Evolutionary conservation across 306 rosid genomes (phyloP).

Genomic region (Astragalus membranaceus): DNA sequence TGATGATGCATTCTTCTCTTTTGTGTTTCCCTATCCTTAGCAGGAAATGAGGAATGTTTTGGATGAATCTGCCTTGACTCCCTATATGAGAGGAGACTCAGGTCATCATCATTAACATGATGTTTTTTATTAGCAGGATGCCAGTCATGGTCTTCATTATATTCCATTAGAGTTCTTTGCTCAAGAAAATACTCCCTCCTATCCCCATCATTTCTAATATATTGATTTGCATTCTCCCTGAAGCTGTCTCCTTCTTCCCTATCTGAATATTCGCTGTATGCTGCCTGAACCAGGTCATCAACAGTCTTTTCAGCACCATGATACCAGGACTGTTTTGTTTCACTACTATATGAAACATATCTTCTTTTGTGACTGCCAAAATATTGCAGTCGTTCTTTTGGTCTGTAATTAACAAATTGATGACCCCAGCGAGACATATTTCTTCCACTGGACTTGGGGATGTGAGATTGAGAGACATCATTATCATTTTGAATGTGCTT

Average conservation of each 20-base stretch:
- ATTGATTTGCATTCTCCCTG: slow-evolving; percentile 19
- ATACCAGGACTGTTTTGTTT: slow-evolving; percentile 28
- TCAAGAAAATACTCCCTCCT: slow-evolving; percentile 27
- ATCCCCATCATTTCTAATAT: slow-evolving; percentile 23
- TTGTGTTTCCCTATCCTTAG: slow-evolving; percentile 23
- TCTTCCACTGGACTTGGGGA: slow-evolving; percentile 25
- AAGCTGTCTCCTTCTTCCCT: slow-evolving; percentile 24
- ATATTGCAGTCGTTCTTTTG: slow-evolving; percentile 22
- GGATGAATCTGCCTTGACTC: slow-evolving; percentile 36
- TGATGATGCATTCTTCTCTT: slow-evolving; percentile 26
- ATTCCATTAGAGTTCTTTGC: slow-evolving; percentile 11
- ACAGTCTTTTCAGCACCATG: slow-evolving; percentile 30
- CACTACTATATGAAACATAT: slow-evolving; percentile 31
- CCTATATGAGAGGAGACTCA: slow-evolving; percentile 25
- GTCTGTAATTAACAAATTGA: slow-evolving; percentile 25
- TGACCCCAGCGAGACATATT: slow-evolving; percentile 21
- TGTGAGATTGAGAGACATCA: slow-evolving; percentile 18
- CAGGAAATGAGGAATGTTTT: slow-evolving; percentile 25
- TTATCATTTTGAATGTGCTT: slow-evolving; percentile 13
- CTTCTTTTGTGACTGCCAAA: slow-evolving; percentile 22
- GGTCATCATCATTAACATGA: slow-evolving; percentile 28
- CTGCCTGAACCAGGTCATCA: slow-evolving; percentile 8
- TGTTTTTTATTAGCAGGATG: slow-evolving; percentile 16
- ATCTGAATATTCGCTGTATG: slow-evolving; percentile 12
- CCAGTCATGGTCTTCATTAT: slow-evolving; percentile 30